phyloP scores from a whole-genome alignment of 768 basidiomycete genomes.

The Pisolithus sp. region DNA sequence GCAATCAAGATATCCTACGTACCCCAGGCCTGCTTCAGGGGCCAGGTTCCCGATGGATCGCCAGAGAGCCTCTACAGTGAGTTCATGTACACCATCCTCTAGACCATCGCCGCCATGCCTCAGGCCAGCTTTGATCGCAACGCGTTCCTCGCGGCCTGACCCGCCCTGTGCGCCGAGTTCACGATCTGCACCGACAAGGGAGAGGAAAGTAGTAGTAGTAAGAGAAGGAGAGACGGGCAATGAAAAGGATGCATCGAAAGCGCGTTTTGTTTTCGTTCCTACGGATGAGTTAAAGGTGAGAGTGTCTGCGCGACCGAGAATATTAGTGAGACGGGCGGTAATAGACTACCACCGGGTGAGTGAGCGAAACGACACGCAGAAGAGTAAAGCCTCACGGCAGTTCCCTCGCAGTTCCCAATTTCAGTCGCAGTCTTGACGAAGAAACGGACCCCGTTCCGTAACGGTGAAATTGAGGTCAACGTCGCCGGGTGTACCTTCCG shows the following conservation, averaged over 20 bases:
- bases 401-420: slow-evolving; percentile 89
- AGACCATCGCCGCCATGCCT: slow-evolving; percentile 29
- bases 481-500: slow-evolving; percentile 49
- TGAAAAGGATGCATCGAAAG: slow-evolving; percentile 66
- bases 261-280: slow-evolving; percentile 81
- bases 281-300: slow-evolving; percentile 76
- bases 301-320: slow-evolving; percentile 87
- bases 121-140: slow-evolving; percentile 66
- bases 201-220: slow-evolving; percentile 61
- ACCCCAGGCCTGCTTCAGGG: slow-evolving; percentile 81
- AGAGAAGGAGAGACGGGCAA: slow-evolving; percentile 59
- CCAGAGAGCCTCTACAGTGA: slow-evolving; percentile 78
- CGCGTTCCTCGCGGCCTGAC: slow-evolving; percentile 28
- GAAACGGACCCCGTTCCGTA: slow-evolving; percentile 67
- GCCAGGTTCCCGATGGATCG: slow-evolving; percentile 68
- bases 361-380: background rate
- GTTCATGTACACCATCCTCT: slow-evolving; percentile 55
- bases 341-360: slow-evolving; percentile 45
- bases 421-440: slow-evolving; percentile 83
- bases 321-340: slow-evolving; percentile 77
- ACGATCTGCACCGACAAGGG: slow-evolving; percentile 66
- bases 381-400: slow-evolving; percentile 55
- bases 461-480: slow-evolving; percentile 79
- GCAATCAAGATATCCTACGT: slow-evolving; percentile 7
- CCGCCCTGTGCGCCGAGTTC: slow-evolving; percentile 47